phyloP scores from a whole-genome alignment of 805 yeast genomes.

The Candida railenensis region DNA sequence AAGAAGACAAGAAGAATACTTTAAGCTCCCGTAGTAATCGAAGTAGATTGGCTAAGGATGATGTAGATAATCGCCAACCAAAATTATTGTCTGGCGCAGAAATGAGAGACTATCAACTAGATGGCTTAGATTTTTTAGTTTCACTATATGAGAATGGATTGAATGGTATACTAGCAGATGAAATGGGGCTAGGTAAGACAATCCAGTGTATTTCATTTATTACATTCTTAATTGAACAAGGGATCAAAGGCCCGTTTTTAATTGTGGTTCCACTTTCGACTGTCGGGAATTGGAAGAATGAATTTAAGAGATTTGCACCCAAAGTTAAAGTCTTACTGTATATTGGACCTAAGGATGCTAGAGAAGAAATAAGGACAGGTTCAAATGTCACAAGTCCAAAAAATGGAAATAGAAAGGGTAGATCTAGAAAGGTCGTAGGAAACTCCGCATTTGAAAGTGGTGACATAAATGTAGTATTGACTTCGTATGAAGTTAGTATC shows the following conservation, averaged over 20 bases:
- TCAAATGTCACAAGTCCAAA: neutral
- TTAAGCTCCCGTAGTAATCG: neutral
- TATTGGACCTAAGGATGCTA: conserved; percentile 59
- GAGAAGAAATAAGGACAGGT: conserved; percentile 41
- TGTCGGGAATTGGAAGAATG: conserved; percentile 79
- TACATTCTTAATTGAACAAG: conserved; percentile 74
- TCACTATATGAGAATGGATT: conserved; percentile 90
- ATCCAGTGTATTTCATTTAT: conserved; percentile 81
- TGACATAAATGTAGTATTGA: conserved; percentile 55
- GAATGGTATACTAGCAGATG: conserved; percentile 95
- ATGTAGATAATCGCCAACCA: conserved; percentile 22
- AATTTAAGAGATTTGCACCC: conserved; percentile 75
- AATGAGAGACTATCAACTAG: conserved; percentile 81
- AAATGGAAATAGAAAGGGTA: neutral
- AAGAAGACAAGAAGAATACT: conserved; percentile 10
- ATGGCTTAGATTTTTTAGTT: conserved; percentile 88
- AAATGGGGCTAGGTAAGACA: conserved; percentile 97
- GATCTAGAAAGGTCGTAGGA: conserved; percentile 7
- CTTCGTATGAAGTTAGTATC: conserved; percentile 80
- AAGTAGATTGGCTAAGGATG: neutral
- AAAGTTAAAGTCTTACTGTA: conserved; percentile 59
- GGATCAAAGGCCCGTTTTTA: conserved; percentile 73
- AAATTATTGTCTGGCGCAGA: conserved; percentile 43
- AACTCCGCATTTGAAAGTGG: neutral
- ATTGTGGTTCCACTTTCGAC: conserved; percentile 84